A percentile compares a stretch with the other conserved stretches of the same genome.
Conservation (phyloP, 805 yeast genomes). For the Ogataea kodamae region DNA sequence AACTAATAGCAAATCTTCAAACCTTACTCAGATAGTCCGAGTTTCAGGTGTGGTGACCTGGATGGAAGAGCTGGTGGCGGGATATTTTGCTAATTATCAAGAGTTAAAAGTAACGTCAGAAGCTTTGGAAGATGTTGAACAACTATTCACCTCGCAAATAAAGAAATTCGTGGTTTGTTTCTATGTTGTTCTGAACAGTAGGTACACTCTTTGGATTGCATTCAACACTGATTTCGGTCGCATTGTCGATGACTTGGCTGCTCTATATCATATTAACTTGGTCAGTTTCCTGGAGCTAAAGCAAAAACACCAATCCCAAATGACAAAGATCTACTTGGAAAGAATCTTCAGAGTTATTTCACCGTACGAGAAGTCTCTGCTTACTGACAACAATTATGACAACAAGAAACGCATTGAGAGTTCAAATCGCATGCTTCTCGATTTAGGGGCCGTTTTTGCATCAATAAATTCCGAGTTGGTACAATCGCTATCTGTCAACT, state of each 20-base stretch:
- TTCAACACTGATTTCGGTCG: conserved; percentile 33
- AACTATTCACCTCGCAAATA: conserved; percentile 24
- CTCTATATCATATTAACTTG: conserved; percentile 19
- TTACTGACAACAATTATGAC: conserved; percentile 22
- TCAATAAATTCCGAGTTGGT: conserved; percentile 14
- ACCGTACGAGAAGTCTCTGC: conserved; percentile 16
- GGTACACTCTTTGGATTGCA: conserved; percentile 25
- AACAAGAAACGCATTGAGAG: conserved; percentile 9
- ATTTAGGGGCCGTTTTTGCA: conserved; percentile 15
- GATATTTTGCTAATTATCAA: conserved; percentile 20
- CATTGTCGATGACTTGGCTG: conserved; percentile 22
- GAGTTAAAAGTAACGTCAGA: conserved; percentile 12
- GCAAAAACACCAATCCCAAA: conserved; percentile 15
- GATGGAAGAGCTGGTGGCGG: conserved; percentile 15
- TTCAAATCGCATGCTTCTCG: conserved; percentile 8
- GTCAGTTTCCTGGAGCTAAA: conserved; percentile 23
- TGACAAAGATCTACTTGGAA: conserved; percentile 8
- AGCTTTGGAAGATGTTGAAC: conserved; percentile 21
- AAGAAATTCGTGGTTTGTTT: conserved; percentile 27
- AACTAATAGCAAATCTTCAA: conserved; percentile 17
- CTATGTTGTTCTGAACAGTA: conserved; percentile 27
- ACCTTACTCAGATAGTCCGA: conserved; percentile 10
- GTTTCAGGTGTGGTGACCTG: conserved; percentile 19
- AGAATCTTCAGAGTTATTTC: conserved; percentile 12
- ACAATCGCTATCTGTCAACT: conserved; percentile 19